Evolutionary conservation across 495 filamentous ascomycete species (phyloP), one percentile per base, ranked within the genome.

Genomic region (Daldinia concentrica): DNA sequence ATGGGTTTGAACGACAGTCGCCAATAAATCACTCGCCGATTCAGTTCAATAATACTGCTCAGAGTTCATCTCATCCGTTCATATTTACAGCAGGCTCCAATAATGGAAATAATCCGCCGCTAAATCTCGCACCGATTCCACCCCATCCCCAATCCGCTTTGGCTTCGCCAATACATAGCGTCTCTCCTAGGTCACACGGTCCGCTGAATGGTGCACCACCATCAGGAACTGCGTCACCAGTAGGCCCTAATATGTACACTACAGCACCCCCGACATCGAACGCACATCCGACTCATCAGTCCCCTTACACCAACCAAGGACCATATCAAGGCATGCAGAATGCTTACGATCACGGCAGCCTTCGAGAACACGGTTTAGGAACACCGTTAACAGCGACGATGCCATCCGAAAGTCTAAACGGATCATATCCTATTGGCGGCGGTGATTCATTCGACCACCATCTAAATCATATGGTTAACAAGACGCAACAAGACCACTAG

Each of bases 191-290:
- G 37, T 71, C 74, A 34, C 74, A 76, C 19, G 63, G 59, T 19
- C 74, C 74, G 15, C 41, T 72, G 4, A 68, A 72, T 56, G 62
- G 66, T 22, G 75, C 76, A 26, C 74, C 76, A 17, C 72, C 72
- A 4, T 71, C 72, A 15, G 72, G 61, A 60, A 74, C 67, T 27
- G 72, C 72, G 6, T 78, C 76, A 30, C 76, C 76, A 60, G 74
- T 78, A 15, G 76, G 76, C 26, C 71, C 74, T 45, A 78, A 74
- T 41, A 72, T 78, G 52, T 78, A 78, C 45, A 75, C 76, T 56
- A 76, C 76, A n/a, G 70, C 76, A 32, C 69, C 76, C 29, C 74
- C 74, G 22, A 70, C 74, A 14, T 76, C 76, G 17, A 75, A 72
- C n/a, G 65, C 75, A 39, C 73, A 75, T 43, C 74, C 70, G 65